Percentiles rank a stretch among this genome's conserved stretches.
phyloP scores from a whole-genome alignment of 345 rosid genomes.

The Salix suchowensis region DNA sequence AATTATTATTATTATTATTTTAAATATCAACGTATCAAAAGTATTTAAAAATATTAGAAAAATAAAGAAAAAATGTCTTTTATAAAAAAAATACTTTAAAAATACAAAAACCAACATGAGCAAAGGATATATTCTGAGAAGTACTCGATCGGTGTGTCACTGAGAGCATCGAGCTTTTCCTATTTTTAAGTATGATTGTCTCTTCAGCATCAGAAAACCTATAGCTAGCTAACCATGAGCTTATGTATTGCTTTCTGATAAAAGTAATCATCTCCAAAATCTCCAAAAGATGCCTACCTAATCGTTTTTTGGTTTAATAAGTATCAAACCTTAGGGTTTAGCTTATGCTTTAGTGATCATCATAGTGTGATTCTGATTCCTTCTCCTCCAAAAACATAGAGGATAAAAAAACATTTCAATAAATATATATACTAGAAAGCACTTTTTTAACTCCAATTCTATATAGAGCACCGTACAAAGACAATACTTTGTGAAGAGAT shows the following conservation, averaged over 20 bases:
- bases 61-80: no score
- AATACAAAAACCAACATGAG: no score
- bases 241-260: constrained; percentile 20
- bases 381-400: not conserved
- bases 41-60: no score
- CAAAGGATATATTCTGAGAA: constrained; percentile 35
- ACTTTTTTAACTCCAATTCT: not conserved
- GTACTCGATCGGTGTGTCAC: not conserved
- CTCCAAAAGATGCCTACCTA: constrained; percentile 36
- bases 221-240: constrained; percentile 1
- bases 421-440: not conserved
- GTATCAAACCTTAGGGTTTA: constrained; percentile 14
- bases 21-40: no score
- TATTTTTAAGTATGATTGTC: constrained; percentile 11
- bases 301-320: constrained; percentile 19
- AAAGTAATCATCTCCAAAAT: constrained; percentile 14
- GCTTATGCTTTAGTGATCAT: constrained; percentile 31
- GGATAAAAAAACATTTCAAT: not conserved
- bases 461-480: not conserved
- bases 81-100: no score
- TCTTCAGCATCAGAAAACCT: constrained; percentile 17
- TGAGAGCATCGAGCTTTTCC: constrained; percentile 38
- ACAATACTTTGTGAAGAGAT: not conserved
- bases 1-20: no score
- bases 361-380: constrained; percentile 25